A percentile compares a stretch with the other conserved stretches of the same genome.
Evolutionary conservation across 768 basidiomycete species (phyloP).

Genomic region (Suillus luteus): DNA sequence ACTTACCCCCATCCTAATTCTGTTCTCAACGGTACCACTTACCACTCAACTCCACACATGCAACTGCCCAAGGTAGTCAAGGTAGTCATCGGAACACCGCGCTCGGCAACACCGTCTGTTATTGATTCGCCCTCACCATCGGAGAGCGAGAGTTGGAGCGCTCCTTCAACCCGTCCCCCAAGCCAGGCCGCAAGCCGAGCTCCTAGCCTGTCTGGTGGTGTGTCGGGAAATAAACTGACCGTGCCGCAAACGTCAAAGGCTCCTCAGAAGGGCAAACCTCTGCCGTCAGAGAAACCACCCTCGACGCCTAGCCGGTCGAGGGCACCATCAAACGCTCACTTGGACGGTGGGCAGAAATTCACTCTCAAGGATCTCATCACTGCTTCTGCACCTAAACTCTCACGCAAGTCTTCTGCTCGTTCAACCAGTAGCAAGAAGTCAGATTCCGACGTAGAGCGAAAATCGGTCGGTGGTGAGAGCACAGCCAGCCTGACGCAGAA

Average conservation of each 20-base stretch:
- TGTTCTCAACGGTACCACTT: constrained; percentile 16
- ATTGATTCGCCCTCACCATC: constrained; percentile 54
- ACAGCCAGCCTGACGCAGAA: constrained; percentile 73
- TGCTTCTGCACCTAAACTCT: constrained; percentile 67
- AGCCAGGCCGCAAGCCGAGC: constrained; percentile 54
- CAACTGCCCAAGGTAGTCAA: constrained; percentile 21
- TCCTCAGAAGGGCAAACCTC: constrained; percentile 24
- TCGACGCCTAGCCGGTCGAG: constrained; percentile 32
- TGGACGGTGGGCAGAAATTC: constrained; percentile 72
- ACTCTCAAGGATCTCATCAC: constrained; percentile 80
- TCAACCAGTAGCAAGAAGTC: constrained; percentile 67
- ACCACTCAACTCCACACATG: constrained; percentile 22
- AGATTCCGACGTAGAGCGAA: constrained; percentile 58
- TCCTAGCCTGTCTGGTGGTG: constrained; percentile 38
- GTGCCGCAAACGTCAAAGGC: constrained; percentile 32
- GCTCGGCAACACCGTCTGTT: constrained; percentile 39
- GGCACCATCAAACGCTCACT: constrained; percentile 50
- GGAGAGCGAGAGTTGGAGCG: constrained; percentile 62
- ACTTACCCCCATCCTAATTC: constrained; percentile 17
- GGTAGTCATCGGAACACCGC: constrained; percentile 24
- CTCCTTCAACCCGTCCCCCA: constrained; percentile 61
- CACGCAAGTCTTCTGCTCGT: constrained; percentile 68
- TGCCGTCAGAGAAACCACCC: constrained; percentile 19
- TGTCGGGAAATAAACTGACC: constrained; percentile 36
- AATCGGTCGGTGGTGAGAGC: constrained; percentile 51